phyloP scores from a whole-genome alignment of 306 rosid genomes.

The Echinosophora koreensis region DNA sequence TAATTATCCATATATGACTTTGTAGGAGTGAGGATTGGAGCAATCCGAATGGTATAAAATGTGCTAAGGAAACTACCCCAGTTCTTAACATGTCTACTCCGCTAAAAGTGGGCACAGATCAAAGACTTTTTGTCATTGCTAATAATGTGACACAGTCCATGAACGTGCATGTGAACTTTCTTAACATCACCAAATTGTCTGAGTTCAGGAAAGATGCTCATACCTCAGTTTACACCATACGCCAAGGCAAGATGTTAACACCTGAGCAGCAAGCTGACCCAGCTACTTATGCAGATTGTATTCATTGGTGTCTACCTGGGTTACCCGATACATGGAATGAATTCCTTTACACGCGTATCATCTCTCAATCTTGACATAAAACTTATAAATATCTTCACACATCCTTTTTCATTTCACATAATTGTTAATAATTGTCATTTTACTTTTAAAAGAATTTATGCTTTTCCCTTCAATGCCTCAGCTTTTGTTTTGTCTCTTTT shows the following conservation, averaged over 20 bases:
- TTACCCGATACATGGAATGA: constrained; percentile 97
- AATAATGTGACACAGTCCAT: constrained; percentile 58
- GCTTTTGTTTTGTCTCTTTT: constrained; percentile 32
- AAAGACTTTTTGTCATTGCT: constrained; percentile 62
- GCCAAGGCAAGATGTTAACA: constrained; percentile 81
- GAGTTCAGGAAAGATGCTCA: constrained; percentile 93
- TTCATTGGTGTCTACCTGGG: constrained; percentile 98
- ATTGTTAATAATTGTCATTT: constrained; percentile 34
- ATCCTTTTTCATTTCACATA: too few relatives aligned
- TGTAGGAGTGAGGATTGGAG: constrained; percentile 89
- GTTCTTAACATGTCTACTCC: constrained; percentile 58
- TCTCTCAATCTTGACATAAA: constrained; percentile 67
- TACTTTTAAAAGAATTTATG: background rate
- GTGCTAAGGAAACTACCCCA: constrained; percentile 90
- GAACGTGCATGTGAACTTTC: constrained; percentile 69
- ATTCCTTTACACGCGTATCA: constrained; percentile 74
- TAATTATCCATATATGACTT: background rate
- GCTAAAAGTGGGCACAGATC: constrained; percentile 81
- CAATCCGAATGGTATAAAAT: constrained; percentile 87
- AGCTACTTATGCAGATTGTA: constrained; percentile 82
- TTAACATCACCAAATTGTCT: constrained; percentile 78
- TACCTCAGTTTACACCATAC: constrained; percentile 85
- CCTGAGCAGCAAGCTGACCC: constrained; percentile 88
- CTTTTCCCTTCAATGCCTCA: constrained; percentile 29
- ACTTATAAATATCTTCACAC: too few relatives aligned